Evolutionary conservation across 2,329 filamentous ascomycete genomes (phyloP).

Genomic region (Neoarthrinium moseri): DNA sequence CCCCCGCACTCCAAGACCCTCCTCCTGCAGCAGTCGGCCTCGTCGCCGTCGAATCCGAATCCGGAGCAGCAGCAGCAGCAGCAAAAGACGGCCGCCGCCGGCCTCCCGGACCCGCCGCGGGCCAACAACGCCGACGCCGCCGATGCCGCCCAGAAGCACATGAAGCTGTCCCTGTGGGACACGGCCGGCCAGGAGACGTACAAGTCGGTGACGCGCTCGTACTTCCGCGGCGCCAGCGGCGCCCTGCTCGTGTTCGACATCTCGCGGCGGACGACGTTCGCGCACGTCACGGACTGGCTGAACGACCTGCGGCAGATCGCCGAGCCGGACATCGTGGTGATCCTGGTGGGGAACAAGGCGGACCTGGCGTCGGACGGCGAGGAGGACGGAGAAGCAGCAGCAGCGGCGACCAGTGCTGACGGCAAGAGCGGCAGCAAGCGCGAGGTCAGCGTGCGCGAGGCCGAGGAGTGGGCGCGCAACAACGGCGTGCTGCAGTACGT

Average conservation of each 20-base stretch:
- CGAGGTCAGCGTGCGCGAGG: conserved; percentile 79
- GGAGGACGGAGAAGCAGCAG: too few species aligned
- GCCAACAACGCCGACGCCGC: conserved; percentile 17
- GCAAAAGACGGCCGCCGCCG: conserved; percentile 25
- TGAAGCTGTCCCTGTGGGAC: conserved; percentile 95
- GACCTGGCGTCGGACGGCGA: conserved; percentile 63
- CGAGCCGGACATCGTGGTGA: conserved; percentile 90
- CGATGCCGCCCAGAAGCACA: conserved; percentile 62
- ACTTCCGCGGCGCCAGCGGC: conserved; percentile 76
- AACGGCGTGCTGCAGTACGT: conserved; percentile 93
- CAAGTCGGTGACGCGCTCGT: conserved; percentile 91
- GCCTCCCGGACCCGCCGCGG: conserved; percentile 53
- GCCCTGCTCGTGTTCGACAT: conserved; percentile 93
- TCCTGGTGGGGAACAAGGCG: conserved; percentile 93
- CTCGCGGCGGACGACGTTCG: conserved; percentile 78
- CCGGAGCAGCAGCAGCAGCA: conserved; percentile 13
- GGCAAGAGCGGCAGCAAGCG: too few species aligned
- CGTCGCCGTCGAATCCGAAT: conserved; percentile 14
- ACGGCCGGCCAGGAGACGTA: conserved; percentile 97
- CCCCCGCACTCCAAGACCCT: conserved; percentile 66
- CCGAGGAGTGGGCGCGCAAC: conserved; percentile 80
- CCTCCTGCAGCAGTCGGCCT: conserved; percentile 31
- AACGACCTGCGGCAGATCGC: conserved; percentile 92
- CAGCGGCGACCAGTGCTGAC: too few species aligned
- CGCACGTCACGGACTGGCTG: conserved; percentile 89